Evolutionary conservation across 176 grass and related monocot species (phyloP).

Genomic region (Ananas comosus): DNA sequence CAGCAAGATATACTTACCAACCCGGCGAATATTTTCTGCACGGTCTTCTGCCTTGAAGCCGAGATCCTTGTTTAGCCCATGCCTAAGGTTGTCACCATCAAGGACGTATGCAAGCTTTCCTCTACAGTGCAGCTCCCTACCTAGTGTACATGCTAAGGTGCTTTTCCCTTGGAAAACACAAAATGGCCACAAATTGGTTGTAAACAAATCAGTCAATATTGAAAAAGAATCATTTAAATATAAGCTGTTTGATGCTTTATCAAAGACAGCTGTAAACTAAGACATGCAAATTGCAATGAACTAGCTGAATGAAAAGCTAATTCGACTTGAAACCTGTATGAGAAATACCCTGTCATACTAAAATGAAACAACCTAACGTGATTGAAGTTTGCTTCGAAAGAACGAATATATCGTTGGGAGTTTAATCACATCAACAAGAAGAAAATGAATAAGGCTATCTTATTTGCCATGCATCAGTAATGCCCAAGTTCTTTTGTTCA

Average conservation of each 20-base stretch:
- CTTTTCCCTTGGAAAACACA: constrained; percentile 57
- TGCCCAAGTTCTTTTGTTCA: not conserved
- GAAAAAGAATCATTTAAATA: not conserved
- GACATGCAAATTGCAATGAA: not conserved
- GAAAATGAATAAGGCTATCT: not conserved
- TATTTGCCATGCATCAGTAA: not conserved
- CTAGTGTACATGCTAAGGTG: constrained; percentile 78
- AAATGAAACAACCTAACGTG: not conserved
- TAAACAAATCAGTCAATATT: not conserved
- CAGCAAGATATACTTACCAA: constrained; percentile 35
- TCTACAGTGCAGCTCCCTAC: constrained; percentile 58
- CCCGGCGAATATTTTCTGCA: constrained; percentile 84
- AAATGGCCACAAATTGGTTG: not conserved
- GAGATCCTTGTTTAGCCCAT: constrained; percentile 91
- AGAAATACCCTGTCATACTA: not conserved
- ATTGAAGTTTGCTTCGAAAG: not conserved
- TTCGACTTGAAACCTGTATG: not conserved
- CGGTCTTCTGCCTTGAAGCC: constrained; percentile 82
- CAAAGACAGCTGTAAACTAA: not conserved
- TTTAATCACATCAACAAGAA: not conserved
- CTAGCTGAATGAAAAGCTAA: not conserved
- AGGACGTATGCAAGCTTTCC: constrained; percentile 86
- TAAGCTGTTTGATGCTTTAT: not conserved
- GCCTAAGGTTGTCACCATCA: constrained; percentile 90
- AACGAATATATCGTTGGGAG: no score